Evolutionary conservation across 495 filamentous ascomycete genomes (phyloP), one percentile per base, ranked within the genome.

Genomic region (Pyronema domesticum): DNA sequence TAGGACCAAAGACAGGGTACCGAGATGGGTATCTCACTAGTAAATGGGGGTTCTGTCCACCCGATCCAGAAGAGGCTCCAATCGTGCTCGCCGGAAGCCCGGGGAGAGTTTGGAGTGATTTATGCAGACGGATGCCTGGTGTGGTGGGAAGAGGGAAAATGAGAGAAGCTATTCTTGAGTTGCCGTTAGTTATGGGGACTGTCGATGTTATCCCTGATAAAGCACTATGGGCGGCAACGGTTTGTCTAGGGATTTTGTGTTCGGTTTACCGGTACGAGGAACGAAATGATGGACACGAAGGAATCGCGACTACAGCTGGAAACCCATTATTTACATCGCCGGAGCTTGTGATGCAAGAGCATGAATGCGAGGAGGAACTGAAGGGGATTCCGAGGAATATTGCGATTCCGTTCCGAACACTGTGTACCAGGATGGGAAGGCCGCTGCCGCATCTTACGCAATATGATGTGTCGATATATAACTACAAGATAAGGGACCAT

Each of bases 71-170:
- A 57, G 72, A 72, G 39, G 65, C 73, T 1, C 68, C 69, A 6
- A 71, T 69, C 8, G 72, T 71, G 0, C 64, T 76, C 10, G 67
- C 72, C 17, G 68, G 64, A 47, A 72, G 72, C 0, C 71, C 72
- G 0, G 73, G 73, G 6, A 65, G 74, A 48, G 69, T 75, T 57
- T 76, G 74, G 74, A 70, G 71, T 7, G 73, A 75, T 55, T 65
- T 76, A 1, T 75, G 72, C 58, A 71, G 73, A 48, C 65, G 73
- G 18, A 75, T 75, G 72, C 74, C 74, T 0, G 74, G 73, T 0
- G 70, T 71, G 39, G 71, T 74, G 10, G 68, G 72, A 8, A 58
- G 74, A 46, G 74, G 74, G 3, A 68, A 70, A 54, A 69, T 74
- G 2, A 60, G 71, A 35, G 71, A 75, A 48, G 71, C 72, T 1